Evolutionary conservation across 2,329 filamentous ascomycete genomes (phyloP).

Genomic region (Hymenoscyphus repandus): DNA sequence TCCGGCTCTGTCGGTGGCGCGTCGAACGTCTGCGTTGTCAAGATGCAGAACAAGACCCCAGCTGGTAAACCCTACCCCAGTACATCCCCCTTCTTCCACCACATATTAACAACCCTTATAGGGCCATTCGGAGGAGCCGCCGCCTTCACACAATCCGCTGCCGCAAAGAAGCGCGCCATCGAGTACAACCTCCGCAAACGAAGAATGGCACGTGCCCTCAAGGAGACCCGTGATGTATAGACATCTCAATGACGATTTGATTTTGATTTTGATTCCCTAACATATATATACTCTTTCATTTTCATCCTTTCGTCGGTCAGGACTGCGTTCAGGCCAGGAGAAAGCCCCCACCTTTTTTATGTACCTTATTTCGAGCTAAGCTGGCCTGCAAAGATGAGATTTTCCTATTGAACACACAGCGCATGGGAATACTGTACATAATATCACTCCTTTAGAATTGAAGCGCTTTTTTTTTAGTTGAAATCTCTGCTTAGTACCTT

Average conservation of each 20-base stretch:
- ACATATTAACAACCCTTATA: neutral
- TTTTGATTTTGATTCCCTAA: too few species aligned
- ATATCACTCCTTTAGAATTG: too few species aligned
- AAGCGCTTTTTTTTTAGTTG: too few species aligned
- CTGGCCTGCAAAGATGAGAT: too few species aligned
- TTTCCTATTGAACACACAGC: too few species aligned
- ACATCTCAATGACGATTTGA: neutral
- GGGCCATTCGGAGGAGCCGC: slow-evolving; percentile 62
- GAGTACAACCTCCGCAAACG: slow-evolving; percentile 42
- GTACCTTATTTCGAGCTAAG: too few species aligned
- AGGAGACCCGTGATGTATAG: neutral
- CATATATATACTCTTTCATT: too few species aligned
- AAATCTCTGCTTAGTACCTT: too few species aligned
- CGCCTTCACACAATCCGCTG: slow-evolving; percentile 57
- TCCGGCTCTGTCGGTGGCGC: slow-evolving; percentile 53
- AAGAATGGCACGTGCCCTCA: slow-evolving; percentile 29
- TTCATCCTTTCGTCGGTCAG: too few species aligned
- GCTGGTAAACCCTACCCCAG: slow-evolving; percentile 35
- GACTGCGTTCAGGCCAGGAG: too few species aligned
- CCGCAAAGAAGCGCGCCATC: slow-evolving; percentile 56
- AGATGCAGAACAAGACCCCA: slow-evolving; percentile 55
- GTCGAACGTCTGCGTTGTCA: slow-evolving; percentile 58
- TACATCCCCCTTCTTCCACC: neutral
- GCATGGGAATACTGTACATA: too few species aligned
- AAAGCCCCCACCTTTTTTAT: too few species aligned